These are phyloP conservation scores for Balansia obtecta DNA, from an alignment of 2,329 filamentous ascomycete genomes.

Conservation along the genomic window DNA sequence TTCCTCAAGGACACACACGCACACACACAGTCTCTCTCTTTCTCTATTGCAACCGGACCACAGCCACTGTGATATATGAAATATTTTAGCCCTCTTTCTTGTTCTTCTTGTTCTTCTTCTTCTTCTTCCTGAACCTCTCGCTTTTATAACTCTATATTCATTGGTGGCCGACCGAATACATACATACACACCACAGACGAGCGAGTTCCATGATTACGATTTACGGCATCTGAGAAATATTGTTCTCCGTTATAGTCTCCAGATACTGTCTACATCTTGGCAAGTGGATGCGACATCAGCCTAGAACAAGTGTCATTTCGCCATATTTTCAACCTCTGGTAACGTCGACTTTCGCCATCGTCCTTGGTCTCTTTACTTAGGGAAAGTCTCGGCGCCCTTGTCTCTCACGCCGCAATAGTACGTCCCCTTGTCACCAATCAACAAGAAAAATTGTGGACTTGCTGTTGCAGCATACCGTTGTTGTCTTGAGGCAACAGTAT, in stretches of 20 bases:
- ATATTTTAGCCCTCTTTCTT: slow-evolving; percentile 3
- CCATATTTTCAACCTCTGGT: neutral
- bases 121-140: neutral
- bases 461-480: neutral
- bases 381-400: neutral
- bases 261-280: neutral
- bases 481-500: neutral
- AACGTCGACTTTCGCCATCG: neutral
- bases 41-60: neutral
- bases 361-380: neutral
- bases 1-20: neutral
- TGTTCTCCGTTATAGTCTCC: neutral
- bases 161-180: neutral
- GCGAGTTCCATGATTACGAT: neutral
- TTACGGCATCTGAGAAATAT: neutral
- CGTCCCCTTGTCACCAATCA: neutral
- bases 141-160: slow-evolving; percentile 1
- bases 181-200: neutral
- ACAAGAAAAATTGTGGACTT: neutral
- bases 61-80: slow-evolving; percentile 3
- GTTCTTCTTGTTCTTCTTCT: neutral
- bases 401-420: neutral
- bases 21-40: neutral
- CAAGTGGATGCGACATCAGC: neutral
- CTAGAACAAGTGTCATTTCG: neutral